These are phyloP conservation scores for Bimuria novae-zelandiae DNA, from an alignment of 2,329 filamentous ascomycete species.

Conservation along the genomic window DNA sequence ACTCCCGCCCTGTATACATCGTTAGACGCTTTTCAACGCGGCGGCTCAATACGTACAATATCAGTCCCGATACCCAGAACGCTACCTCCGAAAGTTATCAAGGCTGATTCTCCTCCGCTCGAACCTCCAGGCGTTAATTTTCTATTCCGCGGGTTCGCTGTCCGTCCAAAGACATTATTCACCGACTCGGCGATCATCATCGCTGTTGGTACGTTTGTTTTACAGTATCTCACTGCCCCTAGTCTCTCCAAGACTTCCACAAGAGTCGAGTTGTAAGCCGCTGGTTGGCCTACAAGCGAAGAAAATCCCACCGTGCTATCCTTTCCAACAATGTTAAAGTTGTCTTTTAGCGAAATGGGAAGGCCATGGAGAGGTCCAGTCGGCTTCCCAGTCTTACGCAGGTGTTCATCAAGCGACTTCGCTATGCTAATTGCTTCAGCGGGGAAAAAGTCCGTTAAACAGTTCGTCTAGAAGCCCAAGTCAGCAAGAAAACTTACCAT, in stretches of 20 bases:
- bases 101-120: slow-evolving; percentile 69
- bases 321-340: slow-evolving; percentile 65
- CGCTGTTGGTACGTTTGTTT: slow-evolving; percentile 71
- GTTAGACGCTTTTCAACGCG: slow-evolving; percentile 17
- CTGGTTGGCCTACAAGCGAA: slow-evolving; percentile 64
- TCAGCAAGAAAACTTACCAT: not conserved
- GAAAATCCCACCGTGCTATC: slow-evolving; percentile 69
- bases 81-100: slow-evolving; percentile 64
- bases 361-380: slow-evolving; percentile 70
- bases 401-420: slow-evolving; percentile 58
- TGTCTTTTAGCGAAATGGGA: slow-evolving; percentile 71
- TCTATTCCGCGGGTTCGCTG: slow-evolving; percentile 65
- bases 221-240: slow-evolving; percentile 70
- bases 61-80: slow-evolving; percentile 67
- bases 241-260: slow-evolving; percentile 62
- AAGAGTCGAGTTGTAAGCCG: slow-evolving; percentile 59
- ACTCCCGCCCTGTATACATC: slow-evolving; percentile 50
- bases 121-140: slow-evolving; percentile 66
- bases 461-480: slow-evolving; percentile 56
- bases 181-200: slow-evolving; percentile 73
- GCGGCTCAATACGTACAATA: slow-evolving; percentile 52
- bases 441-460: slow-evolving; percentile 63
- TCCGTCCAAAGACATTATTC: slow-evolving; percentile 68
- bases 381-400: slow-evolving; percentile 50
- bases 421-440: slow-evolving; percentile 57